phyloP scores from a whole-genome alignment of 768 basidiomycete genomes.

The Tulasnella sp. region DNA sequence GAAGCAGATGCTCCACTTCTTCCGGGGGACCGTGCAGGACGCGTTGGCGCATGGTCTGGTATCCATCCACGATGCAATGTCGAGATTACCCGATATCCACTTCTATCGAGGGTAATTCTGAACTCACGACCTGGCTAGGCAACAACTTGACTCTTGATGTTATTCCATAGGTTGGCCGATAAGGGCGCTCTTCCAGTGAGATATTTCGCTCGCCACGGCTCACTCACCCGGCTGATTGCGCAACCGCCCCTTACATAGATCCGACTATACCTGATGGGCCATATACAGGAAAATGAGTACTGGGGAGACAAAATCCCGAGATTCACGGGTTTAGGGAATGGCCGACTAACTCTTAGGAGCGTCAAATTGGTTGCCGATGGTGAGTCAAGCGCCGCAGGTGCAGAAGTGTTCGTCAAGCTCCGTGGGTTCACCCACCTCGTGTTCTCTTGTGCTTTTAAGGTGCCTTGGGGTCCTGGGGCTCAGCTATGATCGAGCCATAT shows the following conservation, averaged over 20 bases:
- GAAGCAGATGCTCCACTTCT: conserved; percentile 47
- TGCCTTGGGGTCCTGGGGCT: conserved; percentile 86
- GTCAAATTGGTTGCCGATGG: conserved; percentile 75
- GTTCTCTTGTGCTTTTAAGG: conserved; percentile 33
- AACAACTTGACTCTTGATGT: conserved; percentile 4
- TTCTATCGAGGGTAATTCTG: conserved; percentile 50
- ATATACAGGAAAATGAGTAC: conserved; percentile 49
- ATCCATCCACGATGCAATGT: conserved; percentile 73
- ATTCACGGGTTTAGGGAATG: conserved; percentile 47
- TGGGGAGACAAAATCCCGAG: conserved; percentile 57
- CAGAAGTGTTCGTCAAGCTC: conserved; percentile 14
- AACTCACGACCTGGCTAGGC: not conserved
- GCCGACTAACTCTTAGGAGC: conserved; percentile 54
- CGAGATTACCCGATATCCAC: conserved; percentile 38
- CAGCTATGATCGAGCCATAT: conserved; percentile 79
- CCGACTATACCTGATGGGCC: conserved; percentile 53
- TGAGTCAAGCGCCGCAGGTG: no score
- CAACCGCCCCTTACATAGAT: no score
- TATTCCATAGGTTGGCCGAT: conserved; percentile 49
- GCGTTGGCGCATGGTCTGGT: conserved; percentile 75
- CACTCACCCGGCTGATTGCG: no score
- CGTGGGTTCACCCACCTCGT: conserved; percentile 6
- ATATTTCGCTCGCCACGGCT: conserved; percentile 11
- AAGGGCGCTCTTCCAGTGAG: conserved; percentile 57
- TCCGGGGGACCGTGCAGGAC: conserved; percentile 52